phyloP scores from a whole-genome alignment of 495 filamentous ascomycete genomes.

The Daldinia vernicosa region DNA sequence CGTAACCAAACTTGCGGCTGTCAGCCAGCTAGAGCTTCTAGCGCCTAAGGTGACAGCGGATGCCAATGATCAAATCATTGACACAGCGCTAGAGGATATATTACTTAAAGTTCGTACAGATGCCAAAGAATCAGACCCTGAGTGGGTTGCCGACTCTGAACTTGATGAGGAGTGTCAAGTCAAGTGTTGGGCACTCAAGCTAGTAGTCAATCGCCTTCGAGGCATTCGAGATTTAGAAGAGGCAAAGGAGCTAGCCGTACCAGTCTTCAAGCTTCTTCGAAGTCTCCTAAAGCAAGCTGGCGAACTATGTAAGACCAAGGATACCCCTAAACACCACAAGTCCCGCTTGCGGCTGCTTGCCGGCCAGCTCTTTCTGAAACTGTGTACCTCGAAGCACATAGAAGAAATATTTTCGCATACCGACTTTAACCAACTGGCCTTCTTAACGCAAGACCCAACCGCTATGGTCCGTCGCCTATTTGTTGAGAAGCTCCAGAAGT shows the following conservation, averaged over 20 bases:
- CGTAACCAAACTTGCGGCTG: slow-evolving; percentile 81
- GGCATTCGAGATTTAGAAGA: slow-evolving; percentile 67
- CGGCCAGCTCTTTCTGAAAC: slow-evolving; percentile 81
- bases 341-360: slow-evolving; percentile 82
- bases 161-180: slow-evolving; percentile 83
- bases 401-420: slow-evolving; percentile 76
- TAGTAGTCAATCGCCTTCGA: slow-evolving; percentile 85
- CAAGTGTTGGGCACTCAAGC: slow-evolving; percentile 88
- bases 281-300: slow-evolving; percentile 77
- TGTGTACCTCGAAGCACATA: slow-evolving; percentile 76
- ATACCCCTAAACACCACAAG: slow-evolving; percentile 78
- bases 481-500: slow-evolving; percentile 85
- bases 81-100: slow-evolving; percentile 78
- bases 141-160: slow-evolving; percentile 74
- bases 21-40: slow-evolving; percentile 84
- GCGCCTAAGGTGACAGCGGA: slow-evolving; percentile 77
- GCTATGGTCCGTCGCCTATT: slow-evolving; percentile 79
- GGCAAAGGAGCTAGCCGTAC: slow-evolving; percentile 69
- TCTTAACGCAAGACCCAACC: slow-evolving; percentile 80
- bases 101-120: slow-evolving; percentile 73
- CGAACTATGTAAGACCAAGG: slow-evolving; percentile 75
- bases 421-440: slow-evolving; percentile 82
- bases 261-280: slow-evolving; percentile 80
- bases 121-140: slow-evolving; percentile 58
- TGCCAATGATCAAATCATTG: slow-evolving; percentile 76